Evolutionary conservation across 495 filamentous ascomycete genomes (phyloP), one percentile per base, ranked within the genome.

Genomic region (Hypoxylon intermedium): DNA sequence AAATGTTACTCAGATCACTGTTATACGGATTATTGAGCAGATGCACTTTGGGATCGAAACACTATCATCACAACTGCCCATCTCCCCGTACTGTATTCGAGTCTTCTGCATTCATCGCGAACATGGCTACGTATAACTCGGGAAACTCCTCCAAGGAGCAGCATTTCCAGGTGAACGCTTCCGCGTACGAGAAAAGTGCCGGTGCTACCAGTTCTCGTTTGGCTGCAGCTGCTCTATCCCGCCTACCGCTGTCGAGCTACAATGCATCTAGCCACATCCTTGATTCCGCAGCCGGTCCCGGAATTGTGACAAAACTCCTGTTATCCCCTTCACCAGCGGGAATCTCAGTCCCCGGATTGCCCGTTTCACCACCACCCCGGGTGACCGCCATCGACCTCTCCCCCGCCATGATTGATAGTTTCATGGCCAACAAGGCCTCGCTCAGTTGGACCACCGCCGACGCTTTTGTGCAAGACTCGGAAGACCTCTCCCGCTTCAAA

Each of bases 371-470:
- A 6, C 36, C 45, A 9, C 59, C 51, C 15, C 63, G 53, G 9
- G 63, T 67, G 4, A 62, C 55, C 5, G 67, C 50, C 34, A 67
- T 60, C 11, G 68, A 69, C 33, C 13, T 55, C 12, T 38, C 59
- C 0, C 53, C 63, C 3, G 30, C 46, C 13, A 71, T 67, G 63
- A 49, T 64, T 46, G 61, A 53, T 28, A 20, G 34, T 15, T 65
- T 58, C 48, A 44, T 34, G 34, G 40, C 47, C 49, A 62, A 67
- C 26, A 66, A 57, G 16, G 41, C 52, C 13, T 19, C 51, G 21
- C 41, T 59, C 15, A 21, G 42, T 20, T 69, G 62, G 63, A 30
- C 28, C 1, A 67, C 54, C 12, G 54, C 58, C 7, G 51, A 67
- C 5, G 45, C 58, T 4, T 60, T 43, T 7, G 51, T 63, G 1